These are phyloP conservation scores for Daldinia bambusicola DNA, from an alignment of 495 filamentous ascomycete species.

Conservation along the genomic window DNA sequence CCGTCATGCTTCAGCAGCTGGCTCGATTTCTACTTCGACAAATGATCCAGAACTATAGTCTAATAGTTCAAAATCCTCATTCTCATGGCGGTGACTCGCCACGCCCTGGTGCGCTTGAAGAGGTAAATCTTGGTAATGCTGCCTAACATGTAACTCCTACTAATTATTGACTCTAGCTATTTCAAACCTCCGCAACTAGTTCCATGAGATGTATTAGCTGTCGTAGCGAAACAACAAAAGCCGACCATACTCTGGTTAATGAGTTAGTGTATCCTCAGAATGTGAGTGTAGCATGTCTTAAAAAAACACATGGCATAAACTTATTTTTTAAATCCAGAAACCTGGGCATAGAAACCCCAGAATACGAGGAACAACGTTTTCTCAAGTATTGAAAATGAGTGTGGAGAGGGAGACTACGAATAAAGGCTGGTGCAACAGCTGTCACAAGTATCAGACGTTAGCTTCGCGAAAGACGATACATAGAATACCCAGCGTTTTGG, in stretches of 20 bases:
- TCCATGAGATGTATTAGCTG: slow-evolving; percentile 85
- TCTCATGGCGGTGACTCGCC: slow-evolving; percentile 22
- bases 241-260: slow-evolving; percentile 76
- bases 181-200: slow-evolving; percentile 56
- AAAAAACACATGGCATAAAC: slow-evolving; percentile 32
- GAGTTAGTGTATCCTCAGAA: slow-evolving; percentile 83
- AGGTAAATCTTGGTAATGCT: slow-evolving; percentile 27
- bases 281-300: slow-evolving; percentile 48
- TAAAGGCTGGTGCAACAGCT: slow-evolving; percentile 90
- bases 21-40: slow-evolving; percentile 81
- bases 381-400: slow-evolving; percentile 83
- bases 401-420: slow-evolving; percentile 84
- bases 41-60: slow-evolving; percentile 74
- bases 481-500: slow-evolving; percentile 79
- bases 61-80: slow-evolving; percentile 64
- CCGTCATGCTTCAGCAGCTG: slow-evolving; percentile 78
- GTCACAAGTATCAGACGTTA: slow-evolving; percentile 85
- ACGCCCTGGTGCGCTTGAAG: slow-evolving; percentile 39
- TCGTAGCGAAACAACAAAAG: slow-evolving; percentile 75
- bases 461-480: slow-evolving; percentile 81
- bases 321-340: slow-evolving; percentile 48
- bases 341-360: slow-evolving; percentile 60
- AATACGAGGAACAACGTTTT: slow-evolving; percentile 71
- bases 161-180: slow-evolving; percentile 35
- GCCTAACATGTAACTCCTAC: neutral